Conservation (phyloP, 176 grass and related monocot species). For the Poa pratensis region DNA sequence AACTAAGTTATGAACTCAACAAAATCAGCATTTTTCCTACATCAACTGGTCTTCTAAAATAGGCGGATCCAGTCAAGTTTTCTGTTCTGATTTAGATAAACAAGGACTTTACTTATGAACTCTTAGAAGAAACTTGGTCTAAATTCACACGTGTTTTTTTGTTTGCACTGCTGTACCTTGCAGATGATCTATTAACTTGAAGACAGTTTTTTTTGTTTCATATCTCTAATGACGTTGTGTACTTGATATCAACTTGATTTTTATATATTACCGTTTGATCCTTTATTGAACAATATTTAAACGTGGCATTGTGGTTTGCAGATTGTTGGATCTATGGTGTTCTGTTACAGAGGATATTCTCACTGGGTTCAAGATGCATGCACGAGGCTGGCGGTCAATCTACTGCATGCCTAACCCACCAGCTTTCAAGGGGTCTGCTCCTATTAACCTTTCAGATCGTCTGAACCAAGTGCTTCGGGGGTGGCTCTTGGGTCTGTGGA, state of each 20-base stretch:
- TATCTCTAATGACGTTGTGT: slow-evolving; percentile 19
- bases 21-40: slow-evolving; percentile 1
- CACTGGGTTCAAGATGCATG: slow-evolving; percentile 96
- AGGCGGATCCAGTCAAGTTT: neutral
- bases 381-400: slow-evolving; percentile 84
- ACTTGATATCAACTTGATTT: neutral
- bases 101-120: neutral
- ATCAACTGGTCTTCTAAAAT: slow-evolving; percentile 18
- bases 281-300: slow-evolving; percentile 2
- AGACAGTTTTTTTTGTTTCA: neutral
- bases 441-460: slow-evolving; percentile 93
- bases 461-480: slow-evolving; percentile 90
- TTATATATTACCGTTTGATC: neutral
- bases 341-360: slow-evolving; percentile 96
- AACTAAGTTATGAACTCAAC: slow-evolving; percentile 30
- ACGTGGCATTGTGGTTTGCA: slow-evolving; percentile 44
- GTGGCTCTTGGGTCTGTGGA: slow-evolving; percentile 91
- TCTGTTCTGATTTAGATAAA: neutral
- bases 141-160: slow-evolving; percentile 22
- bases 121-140: neutral
- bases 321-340: slow-evolving; percentile 98
- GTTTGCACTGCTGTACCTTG: neutral
- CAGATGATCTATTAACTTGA: slow-evolving; percentile 16
- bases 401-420: slow-evolving; percentile 88
- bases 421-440: slow-evolving; percentile 90